Percentiles rank a stretch among this genome's conserved stretches.
Evolutionary conservation across 345 rosid species (phyloP).

Genomic region (Eucalyptus pauciflora): DNA sequence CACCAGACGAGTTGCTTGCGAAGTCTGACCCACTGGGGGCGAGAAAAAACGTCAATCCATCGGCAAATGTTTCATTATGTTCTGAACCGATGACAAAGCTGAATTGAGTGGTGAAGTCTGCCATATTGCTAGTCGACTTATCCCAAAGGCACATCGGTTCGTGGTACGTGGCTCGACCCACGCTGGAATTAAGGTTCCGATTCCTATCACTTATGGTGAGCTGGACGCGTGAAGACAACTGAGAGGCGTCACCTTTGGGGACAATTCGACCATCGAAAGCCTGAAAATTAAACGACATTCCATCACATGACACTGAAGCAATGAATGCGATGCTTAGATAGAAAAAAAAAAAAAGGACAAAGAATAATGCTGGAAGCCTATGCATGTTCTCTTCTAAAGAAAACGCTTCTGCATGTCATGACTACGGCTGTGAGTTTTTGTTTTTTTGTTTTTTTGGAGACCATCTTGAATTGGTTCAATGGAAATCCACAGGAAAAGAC

Average conservation of each 20-base stretch:
- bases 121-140: not conserved
- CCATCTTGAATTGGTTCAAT: not conserved
- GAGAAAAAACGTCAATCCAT: slow-evolving; percentile 8
- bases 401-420: not conserved
- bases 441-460: not conserved
- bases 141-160: not conserved
- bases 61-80: not conserved
- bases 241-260: not conserved
- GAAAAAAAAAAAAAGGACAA: not conserved
- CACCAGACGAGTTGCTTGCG: not conserved
- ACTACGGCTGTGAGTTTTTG: not conserved
- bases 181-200: not conserved
- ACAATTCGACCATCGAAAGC: not conserved
- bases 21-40: not conserved
- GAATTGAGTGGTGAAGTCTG: slow-evolving; percentile 2
- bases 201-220: not conserved
- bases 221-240: not conserved
- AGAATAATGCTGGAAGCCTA: not conserved
- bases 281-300: not conserved
- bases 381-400: not conserved
- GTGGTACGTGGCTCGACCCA: not conserved
- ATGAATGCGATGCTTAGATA: not conserved
- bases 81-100: not conserved
- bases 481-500: not conserved
- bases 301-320: not conserved